Evolutionary conservation across 371 early-diverging fungal genomes (phyloP).

Genomic region (Phascolomyces articulosus): DNA sequence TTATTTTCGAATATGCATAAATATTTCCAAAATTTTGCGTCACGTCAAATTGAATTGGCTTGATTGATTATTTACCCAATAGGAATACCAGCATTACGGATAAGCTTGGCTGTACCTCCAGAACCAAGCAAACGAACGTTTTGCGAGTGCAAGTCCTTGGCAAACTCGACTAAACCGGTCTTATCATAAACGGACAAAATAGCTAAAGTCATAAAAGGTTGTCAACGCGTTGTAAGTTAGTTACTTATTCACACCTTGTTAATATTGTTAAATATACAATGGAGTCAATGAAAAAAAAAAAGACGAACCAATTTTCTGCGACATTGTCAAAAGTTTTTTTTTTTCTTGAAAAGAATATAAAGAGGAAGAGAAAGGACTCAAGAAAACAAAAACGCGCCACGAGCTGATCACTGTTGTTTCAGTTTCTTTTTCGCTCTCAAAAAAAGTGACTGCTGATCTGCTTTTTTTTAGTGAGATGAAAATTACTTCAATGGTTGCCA

Average conservation of each 20-base stretch:
- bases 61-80: conserved; percentile 70
- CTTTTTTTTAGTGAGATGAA: background rate
- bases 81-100: conserved; percentile 88
- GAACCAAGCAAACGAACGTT: conserved; percentile 90
- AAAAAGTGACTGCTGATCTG: conserved; percentile 22
- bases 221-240: no score
- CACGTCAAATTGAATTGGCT: background rate
- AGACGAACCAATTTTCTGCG: conserved; percentile 20
- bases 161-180: conserved; percentile 91
- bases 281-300: background rate
- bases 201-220: conserved; percentile 56
- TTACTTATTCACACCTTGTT: background rate
- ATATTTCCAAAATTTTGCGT: conserved; percentile 2
- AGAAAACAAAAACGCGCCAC: background rate
- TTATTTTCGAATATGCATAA: background rate
- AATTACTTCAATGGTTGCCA: background rate
- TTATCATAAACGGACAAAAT: conserved; percentile 98
- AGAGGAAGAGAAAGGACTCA: background rate
- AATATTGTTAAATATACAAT: background rate
- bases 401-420: background rate
- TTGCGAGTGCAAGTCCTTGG: conserved; percentile 75
- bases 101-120: conserved; percentile 93
- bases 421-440: background rate
- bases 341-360: background rate
- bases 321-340: conserved; percentile 10